A percentile compares a stretch with the other conserved stretches of the same genome.
phyloP scores from a whole-genome alignment of 2,329 filamentous ascomycete species.

The Mariannaea elegans region DNA sequence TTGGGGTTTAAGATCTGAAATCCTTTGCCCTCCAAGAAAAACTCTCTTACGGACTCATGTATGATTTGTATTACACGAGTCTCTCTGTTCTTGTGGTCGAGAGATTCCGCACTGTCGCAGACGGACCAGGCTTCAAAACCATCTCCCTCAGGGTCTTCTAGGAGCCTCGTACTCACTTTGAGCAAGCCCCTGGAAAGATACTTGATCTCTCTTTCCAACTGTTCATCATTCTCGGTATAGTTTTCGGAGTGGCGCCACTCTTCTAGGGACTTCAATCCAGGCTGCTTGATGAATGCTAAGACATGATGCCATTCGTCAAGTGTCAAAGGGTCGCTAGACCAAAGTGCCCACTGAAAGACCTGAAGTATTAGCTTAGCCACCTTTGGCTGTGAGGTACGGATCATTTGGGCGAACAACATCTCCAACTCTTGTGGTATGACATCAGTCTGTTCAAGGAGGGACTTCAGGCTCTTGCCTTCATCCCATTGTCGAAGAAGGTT shows the following conservation, averaged over 20 bases:
- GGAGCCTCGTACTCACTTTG: background rate
- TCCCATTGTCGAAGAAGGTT: constrained; percentile 11
- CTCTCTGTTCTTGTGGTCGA: constrained; percentile 19
- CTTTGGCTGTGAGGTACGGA: accelerated
- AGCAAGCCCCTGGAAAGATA: constrained; percentile 14
- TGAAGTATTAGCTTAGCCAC: background rate
- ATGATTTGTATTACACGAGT: constrained; percentile 21
- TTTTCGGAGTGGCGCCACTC: constrained; percentile 9
- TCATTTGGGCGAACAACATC: background rate
- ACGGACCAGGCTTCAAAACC: background rate
- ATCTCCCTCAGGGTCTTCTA: background rate
- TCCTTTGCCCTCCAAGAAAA: background rate
- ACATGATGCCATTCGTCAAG: constrained; percentile 31
- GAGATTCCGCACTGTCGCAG: constrained; percentile 15
- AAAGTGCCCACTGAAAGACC: constrained; percentile 25
- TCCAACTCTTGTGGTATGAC: constrained; percentile 6
- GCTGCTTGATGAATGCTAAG: constrained; percentile 13
- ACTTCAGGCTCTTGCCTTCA: background rate
- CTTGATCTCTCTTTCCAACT: constrained; percentile 25
- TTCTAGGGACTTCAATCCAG: background rate
- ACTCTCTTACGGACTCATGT: constrained; percentile 21
- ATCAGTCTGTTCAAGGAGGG: background rate
- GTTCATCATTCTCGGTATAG: constrained; percentile 10
- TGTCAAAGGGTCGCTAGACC: constrained; percentile 4
- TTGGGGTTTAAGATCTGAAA: background rate